Base-by-base conservation (phyloP, 805 yeast genomes). In the Peterozyma toletana region DNA sequence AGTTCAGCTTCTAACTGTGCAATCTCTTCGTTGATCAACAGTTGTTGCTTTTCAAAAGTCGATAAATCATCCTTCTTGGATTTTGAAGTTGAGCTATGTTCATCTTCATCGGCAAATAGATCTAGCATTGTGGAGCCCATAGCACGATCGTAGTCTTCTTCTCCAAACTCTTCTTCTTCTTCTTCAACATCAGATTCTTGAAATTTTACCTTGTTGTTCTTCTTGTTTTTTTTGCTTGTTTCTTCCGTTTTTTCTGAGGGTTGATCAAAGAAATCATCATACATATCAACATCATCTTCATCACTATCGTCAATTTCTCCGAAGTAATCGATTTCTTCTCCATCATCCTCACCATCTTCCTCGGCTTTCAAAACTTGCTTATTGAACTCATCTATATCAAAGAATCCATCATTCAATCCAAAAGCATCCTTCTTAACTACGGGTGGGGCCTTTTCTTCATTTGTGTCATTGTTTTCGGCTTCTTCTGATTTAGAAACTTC, bases 371-470 rank as follows among this genome's bases (percentile, higher is more conserved):
- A 56, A n/a, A 80, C 78, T 58, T 81, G 88, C 55, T 73, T 77
- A 63, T 84, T 86, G 67, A 86, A 91, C 43, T 84, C 86, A 51
- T 88, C 95, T 36, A 91, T 77, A 47, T 86, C 80, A 57, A 91
- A 91, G 52, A 89, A 83, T 6, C 80, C 86, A 54, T 87, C 95
- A 57, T 90, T 86, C 30, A 90, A 69, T 1, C 89, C 91, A 53
- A 72, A 75, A 2, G 64, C 71, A 53, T 80, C 86, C 35, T 70
- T 68, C 16, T 54, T 53, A 47, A 60, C 62, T 52, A 35, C 39
- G 29, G n/a, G 18, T 7, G 35, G 31, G 11, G 46, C 49, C 16
- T 39, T 48, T n/a, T 45, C 47, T 10, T 39, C 53, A 11, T 51
- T 50, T 14, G 45, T 50, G 27, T 21, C 27, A 4, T 7, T 21